These are phyloP conservation scores for Curvularia sp. DNA, from an alignment of 2,329 filamentous ascomycete genomes.

Conservation along the genomic window DNA sequence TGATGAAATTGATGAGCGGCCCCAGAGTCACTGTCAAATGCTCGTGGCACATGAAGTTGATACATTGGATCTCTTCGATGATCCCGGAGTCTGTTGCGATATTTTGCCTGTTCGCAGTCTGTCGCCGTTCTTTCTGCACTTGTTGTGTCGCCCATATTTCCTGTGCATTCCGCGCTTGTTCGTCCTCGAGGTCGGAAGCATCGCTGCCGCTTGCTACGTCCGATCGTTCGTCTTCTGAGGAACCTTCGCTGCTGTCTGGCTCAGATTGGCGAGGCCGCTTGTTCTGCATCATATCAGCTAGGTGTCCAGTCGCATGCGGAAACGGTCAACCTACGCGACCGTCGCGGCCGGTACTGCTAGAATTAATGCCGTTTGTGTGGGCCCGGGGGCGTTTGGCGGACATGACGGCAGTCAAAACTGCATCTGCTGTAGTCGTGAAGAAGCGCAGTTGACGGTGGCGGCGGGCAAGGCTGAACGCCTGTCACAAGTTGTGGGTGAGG, in stretches of 20 bases:
- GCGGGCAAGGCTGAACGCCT: constrained; percentile 4
- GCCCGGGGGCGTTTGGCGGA: constrained; percentile 44
- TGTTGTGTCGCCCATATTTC: constrained; percentile 41
- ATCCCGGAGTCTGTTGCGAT: constrained; percentile 82
- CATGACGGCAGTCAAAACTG: constrained; percentile 38
- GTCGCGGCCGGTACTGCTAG: constrained; percentile 16
- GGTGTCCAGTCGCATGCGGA: background rate
- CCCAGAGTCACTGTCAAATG: constrained; percentile 84
- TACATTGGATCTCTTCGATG: constrained; percentile 83
- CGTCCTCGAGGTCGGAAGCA: constrained; percentile 26
- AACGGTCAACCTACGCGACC: constrained; percentile 30
- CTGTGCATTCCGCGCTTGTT: constrained; percentile 28
- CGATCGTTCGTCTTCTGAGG: constrained; percentile 23
- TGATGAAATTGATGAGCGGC: constrained; percentile 96
- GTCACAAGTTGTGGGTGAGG: constrained; percentile 10
- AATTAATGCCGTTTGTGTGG: constrained; percentile 28
- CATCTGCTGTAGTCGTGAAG: constrained; percentile 5
- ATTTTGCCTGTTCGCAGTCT: constrained; percentile 57
- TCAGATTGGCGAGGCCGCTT: constrained; percentile 41
- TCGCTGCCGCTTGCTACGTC: constrained; percentile 17
- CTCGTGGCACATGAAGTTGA: constrained; percentile 96
- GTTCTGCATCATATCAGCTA: constrained; percentile 32
- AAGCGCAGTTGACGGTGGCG: background rate
- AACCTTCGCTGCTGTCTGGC: constrained; percentile 30
- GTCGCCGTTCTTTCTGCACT: constrained; percentile 34